Conservation (phyloP, 345 rosid species). For the Theobroma cacao region DNA sequence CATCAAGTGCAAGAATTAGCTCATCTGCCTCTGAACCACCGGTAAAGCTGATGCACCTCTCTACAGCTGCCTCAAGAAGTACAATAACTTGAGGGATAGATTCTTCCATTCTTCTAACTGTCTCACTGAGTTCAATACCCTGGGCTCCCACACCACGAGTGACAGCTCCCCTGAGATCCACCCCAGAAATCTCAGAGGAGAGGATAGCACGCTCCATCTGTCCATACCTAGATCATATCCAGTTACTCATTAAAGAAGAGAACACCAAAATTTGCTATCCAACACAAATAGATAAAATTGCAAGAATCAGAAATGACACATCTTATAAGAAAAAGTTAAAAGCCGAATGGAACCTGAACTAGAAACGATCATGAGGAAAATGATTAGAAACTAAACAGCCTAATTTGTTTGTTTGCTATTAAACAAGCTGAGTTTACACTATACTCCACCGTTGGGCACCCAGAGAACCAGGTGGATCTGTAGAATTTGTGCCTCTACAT, state of each 20-base stretch:
- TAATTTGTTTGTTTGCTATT: background rate
- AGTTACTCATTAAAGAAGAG: slow-evolving; percentile 5
- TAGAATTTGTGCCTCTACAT: background rate
- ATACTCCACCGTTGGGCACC: background rate
- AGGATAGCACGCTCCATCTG: slow-evolving; percentile 91
- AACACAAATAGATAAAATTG: background rate
- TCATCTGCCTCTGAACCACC: slow-evolving; percentile 99
- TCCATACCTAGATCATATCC: slow-evolving; percentile 63
- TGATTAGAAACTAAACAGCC: background rate
- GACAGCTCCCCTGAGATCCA: slow-evolving; percentile 97
- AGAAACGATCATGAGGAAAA: background rate
- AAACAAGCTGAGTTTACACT: background rate
- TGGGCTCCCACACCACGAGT: slow-evolving; percentile 97
- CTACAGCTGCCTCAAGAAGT: slow-evolving; percentile 95
- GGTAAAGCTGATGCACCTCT: slow-evolving; percentile 85
- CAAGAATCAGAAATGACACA: background rate
- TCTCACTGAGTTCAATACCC: slow-evolving; percentile 97
- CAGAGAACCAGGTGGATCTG: background rate
- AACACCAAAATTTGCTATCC: slow-evolving; percentile 5
- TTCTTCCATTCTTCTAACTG: slow-evolving; percentile 98
- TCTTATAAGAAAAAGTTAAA: background rate
- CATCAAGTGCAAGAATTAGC: slow-evolving; percentile 87
- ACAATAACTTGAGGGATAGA: slow-evolving; percentile 90
- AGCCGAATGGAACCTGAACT: background rate
- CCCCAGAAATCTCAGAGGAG: slow-evolving; percentile 83